Evolutionary conservation across 352 stramenopile species (phyloP), one percentile per base, ranked within the genome.

Genomic region (Globisporangium cederbergense): DNA sequence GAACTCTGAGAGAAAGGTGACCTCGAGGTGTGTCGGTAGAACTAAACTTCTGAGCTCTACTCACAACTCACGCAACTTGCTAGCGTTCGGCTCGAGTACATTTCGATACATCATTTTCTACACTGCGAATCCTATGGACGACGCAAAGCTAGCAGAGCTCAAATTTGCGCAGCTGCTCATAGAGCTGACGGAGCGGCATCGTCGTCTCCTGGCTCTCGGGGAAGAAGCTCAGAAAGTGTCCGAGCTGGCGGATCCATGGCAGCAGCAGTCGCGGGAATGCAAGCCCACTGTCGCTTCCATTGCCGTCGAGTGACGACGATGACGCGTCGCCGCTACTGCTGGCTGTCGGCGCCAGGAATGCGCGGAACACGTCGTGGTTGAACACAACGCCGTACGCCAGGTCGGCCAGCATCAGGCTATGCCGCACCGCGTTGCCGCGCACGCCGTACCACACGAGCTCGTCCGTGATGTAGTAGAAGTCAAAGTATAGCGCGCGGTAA

Each of bases 401-500:
- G 47, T 94, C 86, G 3, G 87, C 87, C 14, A 96, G 75, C 67
- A 89, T 88, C 32, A 96, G 72, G 32, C 82, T 93, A 61, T 93
- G 86, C 8, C 87, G 83, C 34, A 91, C 83, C 5, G 85, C 83
- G 73, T 91, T 94, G 42, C 87, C 80, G 8, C 87, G 87, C 54
- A 96, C 86, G 16, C 85, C 87, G 61, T 94, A 92, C 87, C 85
- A 96, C 45, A 94, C 83, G 38, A 96, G 70, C 63, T 96, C 87
- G 70, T 96, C 87, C 13, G 85, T 96, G 72, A 96, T 94, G 79
- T 96, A 96, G 75, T 93, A 96, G 53, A 96, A 96, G 64, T 96
- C 87, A 54, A 96, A 96, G 70, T 94, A 96, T 45, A 96, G 63
- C 53, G 83, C 83, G 3, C 85, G 87, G 70, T 93, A 96, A 28